A percentile compares a stretch with the other conserved stretches of the same genome.
phyloP scores from a whole-genome alignment of 169 alveolate species.

The Babesia divergens region DNA sequence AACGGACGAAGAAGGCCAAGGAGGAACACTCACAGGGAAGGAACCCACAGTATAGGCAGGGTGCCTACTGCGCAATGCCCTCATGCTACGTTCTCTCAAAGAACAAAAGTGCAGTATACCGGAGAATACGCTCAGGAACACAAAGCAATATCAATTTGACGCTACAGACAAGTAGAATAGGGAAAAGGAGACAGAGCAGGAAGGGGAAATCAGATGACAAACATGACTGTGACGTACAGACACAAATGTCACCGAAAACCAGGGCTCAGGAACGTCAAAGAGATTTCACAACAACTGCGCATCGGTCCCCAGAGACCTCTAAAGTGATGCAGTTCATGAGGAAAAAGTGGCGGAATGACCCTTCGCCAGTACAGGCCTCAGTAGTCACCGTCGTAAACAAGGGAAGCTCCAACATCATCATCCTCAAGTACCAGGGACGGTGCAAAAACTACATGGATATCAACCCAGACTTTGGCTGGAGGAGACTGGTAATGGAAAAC shows the following conservation, averaged over 20 bases:
- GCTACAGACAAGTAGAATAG: background rate
- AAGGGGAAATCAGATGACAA: no score
- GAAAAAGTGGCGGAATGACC: no score
- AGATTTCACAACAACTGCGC: background rate
- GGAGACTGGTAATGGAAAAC: constrained; percentile 51
- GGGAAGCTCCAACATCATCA: constrained; percentile 42
- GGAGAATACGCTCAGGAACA: background rate
- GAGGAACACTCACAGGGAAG: background rate
- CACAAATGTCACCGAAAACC: no score
- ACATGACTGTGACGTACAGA: no score
- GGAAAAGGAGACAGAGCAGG: no score
- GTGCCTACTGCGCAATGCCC: constrained; percentile 19
- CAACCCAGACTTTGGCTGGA: constrained; percentile 66
- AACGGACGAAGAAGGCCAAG: background rate
- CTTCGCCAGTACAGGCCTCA: background rate
- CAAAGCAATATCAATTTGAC: background rate
- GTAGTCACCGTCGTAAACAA: constrained; percentile 51
- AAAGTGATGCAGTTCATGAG: background rate
- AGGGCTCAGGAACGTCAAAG: background rate
- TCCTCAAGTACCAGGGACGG: constrained; percentile 45
- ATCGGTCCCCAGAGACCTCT: background rate
- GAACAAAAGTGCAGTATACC: constrained; percentile 6
- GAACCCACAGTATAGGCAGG: background rate
- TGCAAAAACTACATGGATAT: constrained; percentile 51
- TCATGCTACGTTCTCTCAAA: constrained; percentile 45